phyloP scores from a whole-genome alignment of 2,329 filamentous ascomycete genomes.

The Huntiella abstrusa region DNA sequence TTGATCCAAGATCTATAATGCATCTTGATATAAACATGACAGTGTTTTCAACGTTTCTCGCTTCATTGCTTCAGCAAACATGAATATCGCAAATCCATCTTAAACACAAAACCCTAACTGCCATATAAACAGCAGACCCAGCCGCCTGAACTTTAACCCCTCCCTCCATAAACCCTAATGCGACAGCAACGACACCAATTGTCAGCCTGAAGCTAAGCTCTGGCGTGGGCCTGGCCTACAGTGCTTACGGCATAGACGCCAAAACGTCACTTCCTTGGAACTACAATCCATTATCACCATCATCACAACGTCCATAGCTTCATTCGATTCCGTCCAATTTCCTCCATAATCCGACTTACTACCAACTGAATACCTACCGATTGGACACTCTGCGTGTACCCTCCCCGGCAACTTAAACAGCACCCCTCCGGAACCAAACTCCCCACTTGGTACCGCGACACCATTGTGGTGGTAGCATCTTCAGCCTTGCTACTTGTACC shows the following conservation, averaged over 20 bases:
- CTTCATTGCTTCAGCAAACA: too few relatives aligned
- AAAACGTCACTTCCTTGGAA: neutral
- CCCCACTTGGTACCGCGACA: neutral
- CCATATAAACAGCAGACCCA: too few relatives aligned
- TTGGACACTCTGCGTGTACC: too few relatives aligned
- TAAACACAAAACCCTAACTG: too few relatives aligned
- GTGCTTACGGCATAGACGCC: too few relatives aligned
- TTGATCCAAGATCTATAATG: too few relatives aligned
- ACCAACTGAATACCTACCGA: too few relatives aligned
- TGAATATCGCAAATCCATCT: too few relatives aligned
- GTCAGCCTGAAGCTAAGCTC: slow-evolving; percentile 11
- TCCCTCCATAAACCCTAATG: neutral
- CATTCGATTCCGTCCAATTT: neutral
- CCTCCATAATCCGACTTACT: too few relatives aligned
- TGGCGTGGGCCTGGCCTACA: too few relatives aligned
- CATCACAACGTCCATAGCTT: neutral
- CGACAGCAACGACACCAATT: slow-evolving; percentile 1
- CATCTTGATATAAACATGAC: too few relatives aligned
- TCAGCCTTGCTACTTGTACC: slow-evolving; percentile 4
- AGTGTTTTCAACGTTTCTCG: too few relatives aligned
- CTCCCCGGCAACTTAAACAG: neutral
- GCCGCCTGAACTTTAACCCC: neutral
- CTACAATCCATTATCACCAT: neutral
- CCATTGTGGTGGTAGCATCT: neutral
- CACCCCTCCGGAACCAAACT: neutral